Conservation (phyloP, 495 filamentous ascomycete species). For the Staphylotrichum tortipilum region DNA sequence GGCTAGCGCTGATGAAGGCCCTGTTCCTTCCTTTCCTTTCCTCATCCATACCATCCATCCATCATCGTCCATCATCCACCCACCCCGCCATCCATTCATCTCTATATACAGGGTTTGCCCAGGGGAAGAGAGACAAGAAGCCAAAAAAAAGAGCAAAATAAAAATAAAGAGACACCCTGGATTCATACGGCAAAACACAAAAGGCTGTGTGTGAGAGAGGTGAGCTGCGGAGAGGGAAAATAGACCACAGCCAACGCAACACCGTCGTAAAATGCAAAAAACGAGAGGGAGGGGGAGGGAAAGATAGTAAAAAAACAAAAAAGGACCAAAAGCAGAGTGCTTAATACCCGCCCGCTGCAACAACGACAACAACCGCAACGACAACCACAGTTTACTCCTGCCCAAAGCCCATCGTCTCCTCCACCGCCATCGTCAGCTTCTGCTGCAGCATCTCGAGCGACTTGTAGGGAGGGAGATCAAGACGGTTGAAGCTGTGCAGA, state of each 20-base stretch:
- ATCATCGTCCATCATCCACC: not conserved
- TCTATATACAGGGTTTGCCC: not conserved
- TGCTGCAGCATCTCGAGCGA: slow-evolving; percentile 69
- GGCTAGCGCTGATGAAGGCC: not conserved
- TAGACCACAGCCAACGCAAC: not conserved
- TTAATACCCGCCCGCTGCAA: no score
- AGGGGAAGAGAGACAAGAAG: no score
- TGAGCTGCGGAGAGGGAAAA: not conserved
- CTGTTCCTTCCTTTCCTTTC: no score
- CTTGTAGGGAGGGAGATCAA: slow-evolving; percentile 94
- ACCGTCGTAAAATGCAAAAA: not conserved
- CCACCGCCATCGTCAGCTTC: slow-evolving; percentile 92
- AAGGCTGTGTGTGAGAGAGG: not conserved
- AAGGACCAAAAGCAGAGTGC: no score
- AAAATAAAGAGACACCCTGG: not conserved
- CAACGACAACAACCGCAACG: no score
- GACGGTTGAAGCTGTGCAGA: slow-evolving; percentile 92
- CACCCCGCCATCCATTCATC: not conserved
- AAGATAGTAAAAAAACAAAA: no score
- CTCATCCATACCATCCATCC: not conserved
- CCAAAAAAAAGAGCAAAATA: no score
- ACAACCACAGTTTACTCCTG: slow-evolving; percentile 86
- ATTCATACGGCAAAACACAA: not conserved
- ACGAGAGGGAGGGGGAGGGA: no score
- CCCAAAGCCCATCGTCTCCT: slow-evolving; percentile 98